phyloP scores from a whole-genome alignment of 192 early-diverging fungal genomes.

The Borealophlyctis nickersoniae region DNA sequence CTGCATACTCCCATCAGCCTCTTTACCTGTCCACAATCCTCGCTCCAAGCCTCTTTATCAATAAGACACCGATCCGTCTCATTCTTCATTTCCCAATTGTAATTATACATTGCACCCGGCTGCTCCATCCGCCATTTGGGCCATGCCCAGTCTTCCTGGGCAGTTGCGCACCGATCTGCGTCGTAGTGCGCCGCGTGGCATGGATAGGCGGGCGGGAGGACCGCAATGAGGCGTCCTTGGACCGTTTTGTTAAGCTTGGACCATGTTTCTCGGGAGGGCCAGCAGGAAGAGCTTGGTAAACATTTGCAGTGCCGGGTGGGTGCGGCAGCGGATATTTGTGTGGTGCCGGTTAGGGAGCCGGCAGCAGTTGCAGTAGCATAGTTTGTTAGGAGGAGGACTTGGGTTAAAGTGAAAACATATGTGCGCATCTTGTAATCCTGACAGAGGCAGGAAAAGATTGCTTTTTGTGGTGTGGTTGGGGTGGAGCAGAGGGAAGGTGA shows the following conservation, averaged over 20 bases:
- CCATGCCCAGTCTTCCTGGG: background rate
- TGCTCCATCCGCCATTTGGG: background rate
- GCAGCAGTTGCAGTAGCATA: too few species aligned
- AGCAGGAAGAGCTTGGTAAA: background rate
- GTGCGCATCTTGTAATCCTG: too few species aligned
- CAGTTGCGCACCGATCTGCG: background rate
- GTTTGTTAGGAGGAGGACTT: too few species aligned
- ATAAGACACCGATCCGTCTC: background rate
- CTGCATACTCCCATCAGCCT: too few species aligned
- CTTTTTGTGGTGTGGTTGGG: too few species aligned
- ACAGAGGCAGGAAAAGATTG: too few species aligned
- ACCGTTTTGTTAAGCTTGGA: background rate
- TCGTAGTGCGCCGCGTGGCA: background rate
- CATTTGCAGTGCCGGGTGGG: background rate
- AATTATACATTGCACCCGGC: background rate
- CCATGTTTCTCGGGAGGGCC: background rate
- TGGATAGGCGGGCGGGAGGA: background rate
- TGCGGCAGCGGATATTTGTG: background rate
- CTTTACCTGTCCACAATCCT: background rate
- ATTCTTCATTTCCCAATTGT: background rate
- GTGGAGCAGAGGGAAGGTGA: too few species aligned
- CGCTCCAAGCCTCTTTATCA: background rate
- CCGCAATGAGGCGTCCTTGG: background rate
- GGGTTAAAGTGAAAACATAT: too few species aligned
- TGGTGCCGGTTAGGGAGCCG: background rate